A percentile compares a stretch with the other conserved stretches of the same genome.
Conservation (phyloP, 2,329 filamentous ascomycete genomes). For the Aspergillus pseudonomiae region DNA sequence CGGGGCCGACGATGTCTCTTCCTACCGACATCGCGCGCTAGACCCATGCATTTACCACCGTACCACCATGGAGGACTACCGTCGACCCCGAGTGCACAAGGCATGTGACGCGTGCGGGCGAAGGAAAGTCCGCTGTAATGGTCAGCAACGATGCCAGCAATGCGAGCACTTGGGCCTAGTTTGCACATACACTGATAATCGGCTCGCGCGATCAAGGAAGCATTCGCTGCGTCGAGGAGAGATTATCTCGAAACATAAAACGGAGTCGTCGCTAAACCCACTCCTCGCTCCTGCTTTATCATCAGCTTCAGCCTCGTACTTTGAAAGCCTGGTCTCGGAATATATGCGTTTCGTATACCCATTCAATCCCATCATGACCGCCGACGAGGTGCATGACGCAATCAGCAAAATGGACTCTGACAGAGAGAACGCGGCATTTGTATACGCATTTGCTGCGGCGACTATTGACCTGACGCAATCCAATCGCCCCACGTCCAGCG, state of each 20-base stretch:
- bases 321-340: slow-evolving; percentile 48
- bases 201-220: slow-evolving; percentile 37
- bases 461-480: slow-evolving; percentile 48
- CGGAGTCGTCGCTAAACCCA: not conserved
- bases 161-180: slow-evolving; percentile 48
- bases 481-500: slow-evolving; percentile 29
- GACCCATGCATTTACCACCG: not conserved
- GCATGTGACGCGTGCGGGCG: slow-evolving; percentile 53
- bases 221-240: slow-evolving; percentile 43
- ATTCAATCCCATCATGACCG: slow-evolving; percentile 50
- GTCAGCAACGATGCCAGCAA: slow-evolving; percentile 48
- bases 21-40: not conserved
- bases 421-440: slow-evolving; percentile 45
- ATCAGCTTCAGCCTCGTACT: slow-evolving; percentile 25
- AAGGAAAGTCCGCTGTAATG: slow-evolving; percentile 53
- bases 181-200: slow-evolving; percentile 47
- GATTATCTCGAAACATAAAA: slow-evolving; percentile 46
- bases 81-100: slow-evolving; percentile 18
- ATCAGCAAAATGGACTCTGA: slow-evolving; percentile 43
- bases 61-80: not conserved
- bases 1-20: not conserved
- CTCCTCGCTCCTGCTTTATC: not conserved
- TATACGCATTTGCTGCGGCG: slow-evolving; percentile 50
- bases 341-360: slow-evolving; percentile 52
- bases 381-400: slow-evolving; percentile 40